These are phyloP conservation scores for Fonsecaea pedrosoi DNA, from an alignment of 2,329 filamentous ascomycete genomes.

Conservation along the genomic window DNA sequence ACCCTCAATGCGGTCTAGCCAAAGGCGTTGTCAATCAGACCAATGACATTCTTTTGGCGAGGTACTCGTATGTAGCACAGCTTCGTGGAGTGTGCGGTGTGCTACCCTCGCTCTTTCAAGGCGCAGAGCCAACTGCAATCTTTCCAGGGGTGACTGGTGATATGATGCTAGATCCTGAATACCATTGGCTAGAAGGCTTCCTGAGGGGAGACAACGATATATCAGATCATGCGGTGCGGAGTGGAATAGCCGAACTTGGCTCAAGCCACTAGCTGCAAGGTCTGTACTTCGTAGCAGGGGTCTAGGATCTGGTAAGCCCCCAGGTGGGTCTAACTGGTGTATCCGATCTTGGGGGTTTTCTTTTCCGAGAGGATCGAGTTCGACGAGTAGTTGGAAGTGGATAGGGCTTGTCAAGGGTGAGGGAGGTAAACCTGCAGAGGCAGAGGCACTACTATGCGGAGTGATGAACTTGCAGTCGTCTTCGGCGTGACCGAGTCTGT, in stretches of 20 bases:
- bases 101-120: not conserved
- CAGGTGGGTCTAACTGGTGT: conserved; percentile 11
- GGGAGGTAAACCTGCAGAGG: no score
- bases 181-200: not conserved
- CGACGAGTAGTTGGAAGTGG: no score
- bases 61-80: not conserved
- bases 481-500: not conserved
- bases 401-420: no score
- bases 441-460: no score
- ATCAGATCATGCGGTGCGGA: not conserved
- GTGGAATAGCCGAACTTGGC: conserved; percentile 7
- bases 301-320: conserved; percentile 15
- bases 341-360: conserved; percentile 4
- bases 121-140: not conserved
- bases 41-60: not conserved
- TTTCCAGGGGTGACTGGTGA: not conserved
- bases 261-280: not conserved
- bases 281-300: not conserved
- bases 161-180: not conserved
- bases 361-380: not conserved
- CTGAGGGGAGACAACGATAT: not conserved
- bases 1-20: conserved; percentile 3
- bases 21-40: not conserved
- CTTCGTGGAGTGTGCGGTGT: not conserved
- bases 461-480: not conserved